phyloP scores from a whole-genome alignment of 768 basidiomycete species.

The Agaricus bisporus region DNA sequence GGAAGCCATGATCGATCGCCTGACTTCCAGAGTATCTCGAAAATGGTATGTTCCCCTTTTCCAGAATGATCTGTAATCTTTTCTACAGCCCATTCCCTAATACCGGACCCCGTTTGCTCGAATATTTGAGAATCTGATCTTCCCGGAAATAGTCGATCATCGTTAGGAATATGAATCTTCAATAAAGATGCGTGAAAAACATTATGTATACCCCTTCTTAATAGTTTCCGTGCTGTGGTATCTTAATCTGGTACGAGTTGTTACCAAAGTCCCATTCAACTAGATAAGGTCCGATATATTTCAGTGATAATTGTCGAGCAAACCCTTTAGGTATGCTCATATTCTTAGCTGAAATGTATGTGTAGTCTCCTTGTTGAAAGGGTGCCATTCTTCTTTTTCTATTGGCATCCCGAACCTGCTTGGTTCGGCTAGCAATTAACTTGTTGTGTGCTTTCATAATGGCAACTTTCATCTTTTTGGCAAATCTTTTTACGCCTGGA shows the following conservation, averaged over 20 bases:
- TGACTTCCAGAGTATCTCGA: too few relatives aligned
- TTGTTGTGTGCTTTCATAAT: conserved; percentile 27
- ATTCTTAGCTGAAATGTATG: conserved; percentile 11
- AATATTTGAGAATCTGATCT: too few relatives aligned
- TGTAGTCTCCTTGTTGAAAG: conserved; percentile 14
- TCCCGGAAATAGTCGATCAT: conserved; percentile 28
- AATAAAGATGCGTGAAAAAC: conserved; percentile 29
- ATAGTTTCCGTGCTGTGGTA: conserved; percentile 15
- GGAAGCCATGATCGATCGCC: too few relatives aligned
- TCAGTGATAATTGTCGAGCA: conserved; percentile 17
- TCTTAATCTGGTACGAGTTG: conserved; percentile 12
- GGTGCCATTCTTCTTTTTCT: conserved; percentile 12
- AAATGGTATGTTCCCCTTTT: too few relatives aligned
- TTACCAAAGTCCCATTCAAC: conserved; percentile 14
- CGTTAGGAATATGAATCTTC: conserved; percentile 25
- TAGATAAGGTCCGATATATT: conserved; percentile 18
- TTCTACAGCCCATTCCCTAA: too few relatives aligned
- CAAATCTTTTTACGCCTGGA: conserved; percentile 17
- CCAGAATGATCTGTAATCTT: too few relatives aligned
- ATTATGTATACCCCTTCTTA: conserved; percentile 14
- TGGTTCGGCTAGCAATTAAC: conserved; percentile 23
- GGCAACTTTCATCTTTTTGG: conserved; percentile 16
- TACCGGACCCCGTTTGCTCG: too few relatives aligned
- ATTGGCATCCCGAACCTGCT: conserved; percentile 24
- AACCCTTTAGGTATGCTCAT: conserved; percentile 13